Evolutionary conservation across 148 eudicot genomes (phyloP).

Genomic region (Rhododendron griersonianum): DNA sequence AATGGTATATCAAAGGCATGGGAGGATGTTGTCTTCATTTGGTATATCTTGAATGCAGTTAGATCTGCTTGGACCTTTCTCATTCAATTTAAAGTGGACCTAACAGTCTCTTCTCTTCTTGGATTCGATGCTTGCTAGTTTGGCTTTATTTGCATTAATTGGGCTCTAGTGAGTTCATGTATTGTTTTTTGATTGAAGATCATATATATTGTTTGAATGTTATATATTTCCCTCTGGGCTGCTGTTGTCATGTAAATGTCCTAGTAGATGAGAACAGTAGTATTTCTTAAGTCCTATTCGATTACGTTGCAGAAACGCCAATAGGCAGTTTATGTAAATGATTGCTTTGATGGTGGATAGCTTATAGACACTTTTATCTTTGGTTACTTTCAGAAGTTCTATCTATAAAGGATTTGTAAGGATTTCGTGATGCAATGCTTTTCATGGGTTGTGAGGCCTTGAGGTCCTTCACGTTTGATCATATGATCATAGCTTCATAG

Average conservation of each 20-base stretch:
- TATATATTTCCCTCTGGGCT: not conserved
- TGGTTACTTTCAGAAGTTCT: not conserved
- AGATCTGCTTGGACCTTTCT: not conserved
- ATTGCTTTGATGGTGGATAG: not conserved
- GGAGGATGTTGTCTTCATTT: not conserved
- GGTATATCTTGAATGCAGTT: not conserved
- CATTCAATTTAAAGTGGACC: not conserved
- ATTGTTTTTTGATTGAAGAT: not conserved
- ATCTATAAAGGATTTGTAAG: not conserved
- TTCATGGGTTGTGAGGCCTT: not conserved
- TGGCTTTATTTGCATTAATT: not conserved
- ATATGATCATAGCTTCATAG: not conserved
- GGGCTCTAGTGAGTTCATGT: not conserved
- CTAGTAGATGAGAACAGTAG: not conserved
- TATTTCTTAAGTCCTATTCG: not conserved
- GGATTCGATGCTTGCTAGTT: not conserved
- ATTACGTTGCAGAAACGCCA: not conserved
- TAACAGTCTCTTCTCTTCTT: not conserved
- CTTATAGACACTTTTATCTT: not conserved
- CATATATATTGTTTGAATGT: not conserved
- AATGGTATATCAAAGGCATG: not conserved
- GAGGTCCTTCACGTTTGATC: not conserved
- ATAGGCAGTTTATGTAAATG: not conserved
- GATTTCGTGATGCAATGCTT: not conserved
- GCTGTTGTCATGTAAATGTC: not conserved